Conservation (phyloP, 2,329 filamentous ascomycete genomes). For the Colletotrichum horii region DNA sequence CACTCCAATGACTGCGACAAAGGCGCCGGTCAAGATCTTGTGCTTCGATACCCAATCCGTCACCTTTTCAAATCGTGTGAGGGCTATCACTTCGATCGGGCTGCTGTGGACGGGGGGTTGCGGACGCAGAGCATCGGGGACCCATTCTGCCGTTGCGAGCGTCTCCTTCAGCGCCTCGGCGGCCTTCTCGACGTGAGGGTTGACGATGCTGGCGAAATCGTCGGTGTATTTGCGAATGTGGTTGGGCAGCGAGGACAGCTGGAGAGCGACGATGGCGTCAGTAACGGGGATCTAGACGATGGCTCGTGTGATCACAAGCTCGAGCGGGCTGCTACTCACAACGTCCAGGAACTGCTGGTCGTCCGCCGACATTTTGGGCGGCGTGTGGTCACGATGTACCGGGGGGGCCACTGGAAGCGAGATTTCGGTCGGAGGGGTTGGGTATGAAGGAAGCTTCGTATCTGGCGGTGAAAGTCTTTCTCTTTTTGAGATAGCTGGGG, state of each 20-base stretch:
- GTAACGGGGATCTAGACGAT: not conserved
- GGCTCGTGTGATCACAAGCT: not conserved
- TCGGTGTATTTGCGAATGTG: slow-evolving; percentile 74
- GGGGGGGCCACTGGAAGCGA: not conserved
- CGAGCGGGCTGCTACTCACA: slow-evolving; percentile 54
- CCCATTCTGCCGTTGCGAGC: slow-evolving; percentile 71
- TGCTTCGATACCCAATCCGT: slow-evolving; percentile 77
- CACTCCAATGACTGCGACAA: slow-evolving; percentile 76
- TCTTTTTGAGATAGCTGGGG: not conserved
- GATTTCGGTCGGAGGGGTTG: not conserved
- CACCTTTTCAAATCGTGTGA: slow-evolving; percentile 53
- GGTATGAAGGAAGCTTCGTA: not conserved
- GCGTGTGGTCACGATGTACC: not conserved
- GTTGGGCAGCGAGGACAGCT: slow-evolving; percentile 60
- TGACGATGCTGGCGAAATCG: slow-evolving; percentile 79
- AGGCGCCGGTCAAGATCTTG: slow-evolving; percentile 73
- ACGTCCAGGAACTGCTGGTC: slow-evolving; percentile 80
- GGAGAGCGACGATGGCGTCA: slow-evolving; percentile 14
- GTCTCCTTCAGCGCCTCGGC: slow-evolving; percentile 74
- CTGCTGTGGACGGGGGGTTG: slow-evolving; percentile 48
- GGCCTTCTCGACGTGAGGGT: slow-evolving; percentile 79
- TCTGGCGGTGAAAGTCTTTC: not conserved
- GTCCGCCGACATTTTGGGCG: slow-evolving; percentile 72
- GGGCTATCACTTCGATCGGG: slow-evolving; percentile 34
- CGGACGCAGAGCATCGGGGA: slow-evolving; percentile 73